Evolutionary conservation across 768 basidiomycete species (phyloP), one percentile per base, ranked within the genome.

Genomic region (Tricholomella constricta): DNA sequence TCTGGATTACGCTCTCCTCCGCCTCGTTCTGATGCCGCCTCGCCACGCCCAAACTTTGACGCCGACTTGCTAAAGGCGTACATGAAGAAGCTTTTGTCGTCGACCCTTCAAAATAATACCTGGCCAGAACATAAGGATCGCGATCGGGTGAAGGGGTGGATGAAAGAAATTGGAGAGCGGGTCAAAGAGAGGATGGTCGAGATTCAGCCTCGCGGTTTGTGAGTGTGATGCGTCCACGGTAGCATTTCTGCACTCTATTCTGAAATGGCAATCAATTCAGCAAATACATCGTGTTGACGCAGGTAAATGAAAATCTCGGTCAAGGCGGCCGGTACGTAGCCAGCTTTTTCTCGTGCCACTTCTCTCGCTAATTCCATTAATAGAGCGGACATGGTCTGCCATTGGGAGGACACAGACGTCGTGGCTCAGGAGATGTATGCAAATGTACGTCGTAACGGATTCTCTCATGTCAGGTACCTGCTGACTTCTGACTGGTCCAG

Each of bases 101-200:
- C 85, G 4, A 89, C 85, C 1, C 76, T 94, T 35, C 80, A 86
- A 51, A 76, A 70, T 45, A 78, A 77, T 48, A 64, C 78, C 9
- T 94, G 90, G 91, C 79, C 85, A 27, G 82, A 84, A 38, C 64
- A 77, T 43, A 83, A 82, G 59, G 89, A 93, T 48, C 78, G 81
- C 22, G 88, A 91, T 29, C 80, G 79, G 52, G 79, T 86, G 15
- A 87, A 82, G 67, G 76, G 69, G 5, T 89, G 88, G 86, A 91
- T 89, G 67, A 89, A 86, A 69, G 89, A 94, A 63, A 86, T 94
- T 52, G 84, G 88, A 17, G 88, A 89, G 62, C 80, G 91, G 42
- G 82, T 94, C 38, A 94, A 91, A 70, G 87, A 91, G 67, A 76
- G 91, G 62, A 92, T 92, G 89, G 60, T 90, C 48, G 88, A 88